Percentiles rank a stretch among this genome's conserved stretches.
Conservation (phyloP, 1,284 basidiomycete species). For the Ceratobasidium sp. region DNA sequence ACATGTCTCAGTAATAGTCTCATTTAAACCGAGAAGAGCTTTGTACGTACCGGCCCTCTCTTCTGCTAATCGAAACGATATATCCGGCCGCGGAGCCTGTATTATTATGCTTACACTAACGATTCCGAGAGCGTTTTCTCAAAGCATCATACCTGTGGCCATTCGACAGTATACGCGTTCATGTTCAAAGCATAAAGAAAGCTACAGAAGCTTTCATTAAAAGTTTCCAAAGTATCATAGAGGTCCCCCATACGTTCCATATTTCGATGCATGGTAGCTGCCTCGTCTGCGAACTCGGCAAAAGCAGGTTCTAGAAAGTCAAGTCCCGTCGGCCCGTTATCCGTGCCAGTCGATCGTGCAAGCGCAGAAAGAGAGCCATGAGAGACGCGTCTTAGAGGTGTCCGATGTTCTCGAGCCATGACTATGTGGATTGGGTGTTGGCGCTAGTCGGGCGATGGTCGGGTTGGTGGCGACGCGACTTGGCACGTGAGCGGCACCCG, state of each 20-base stretch:
- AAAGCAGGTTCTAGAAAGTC: slow-evolving; percentile 89
- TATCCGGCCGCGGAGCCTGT: slow-evolving; percentile 59
- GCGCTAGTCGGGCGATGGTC: not conserved
- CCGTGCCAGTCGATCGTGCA: slow-evolving; percentile 69
- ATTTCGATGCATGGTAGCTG: slow-evolving; percentile 81
- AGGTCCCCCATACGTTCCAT: slow-evolving; percentile 78
- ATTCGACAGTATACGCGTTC: slow-evolving; percentile 93
- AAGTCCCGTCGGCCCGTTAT: slow-evolving; percentile 81
- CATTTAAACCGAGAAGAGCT: not conserved
- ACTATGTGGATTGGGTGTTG: too few relatives aligned
- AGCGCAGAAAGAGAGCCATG: slow-evolving; percentile 90
- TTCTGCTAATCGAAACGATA: slow-evolving; percentile 71
- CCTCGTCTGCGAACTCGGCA: slow-evolving; percentile 88
- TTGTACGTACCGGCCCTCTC: slow-evolving; percentile 69
- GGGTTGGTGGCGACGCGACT: slow-evolving; percentile 5
- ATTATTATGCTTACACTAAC: too few relatives aligned
- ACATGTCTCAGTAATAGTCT: slow-evolving; percentile 55
- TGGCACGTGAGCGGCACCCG: slow-evolving; percentile 1
- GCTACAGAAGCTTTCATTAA: slow-evolving; percentile 94
- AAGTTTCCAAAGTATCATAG: slow-evolving; percentile 81
- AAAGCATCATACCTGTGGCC: slow-evolving; percentile 76
- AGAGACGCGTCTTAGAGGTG: slow-evolving; percentile 89
- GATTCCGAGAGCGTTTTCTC: slow-evolving; percentile 15
- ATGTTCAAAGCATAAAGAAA: slow-evolving; percentile 93
- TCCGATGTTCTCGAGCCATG: slow-evolving; percentile 62